Conservation (phyloP, 2,329 filamentous ascomycete species). For the Zymoseptoria tritici region DNA sequence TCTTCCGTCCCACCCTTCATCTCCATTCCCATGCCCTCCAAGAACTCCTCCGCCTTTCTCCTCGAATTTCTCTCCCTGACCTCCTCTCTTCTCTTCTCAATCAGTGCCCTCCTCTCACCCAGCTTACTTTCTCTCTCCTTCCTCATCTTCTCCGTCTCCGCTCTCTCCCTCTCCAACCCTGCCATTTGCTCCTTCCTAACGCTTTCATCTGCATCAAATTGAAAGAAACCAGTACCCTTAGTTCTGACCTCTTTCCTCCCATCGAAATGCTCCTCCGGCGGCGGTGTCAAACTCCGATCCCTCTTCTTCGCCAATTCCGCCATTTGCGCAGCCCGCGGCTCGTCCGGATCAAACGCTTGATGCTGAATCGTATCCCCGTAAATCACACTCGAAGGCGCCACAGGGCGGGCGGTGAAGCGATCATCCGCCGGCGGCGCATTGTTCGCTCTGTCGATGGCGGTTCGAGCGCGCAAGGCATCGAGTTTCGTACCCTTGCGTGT, state of each 20-base stretch:
- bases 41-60: conserved; percentile 64
- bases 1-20: conserved; percentile 9
- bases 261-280: conserved; percentile 76
- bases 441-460: conserved; percentile 50
- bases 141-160: conserved; percentile 60
- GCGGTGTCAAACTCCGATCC: conserved; percentile 73
- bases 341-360: conserved; percentile 72
- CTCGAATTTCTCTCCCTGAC: conserved; percentile 33
- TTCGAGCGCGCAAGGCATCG: conserved; percentile 56
- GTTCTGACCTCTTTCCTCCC: conserved; percentile 73
- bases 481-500: conserved; percentile 63
- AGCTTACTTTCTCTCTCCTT: conserved; percentile 48
- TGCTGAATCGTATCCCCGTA: conserved; percentile 79
- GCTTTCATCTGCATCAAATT: conserved; percentile 71
- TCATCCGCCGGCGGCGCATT: conserved; percentile 40
- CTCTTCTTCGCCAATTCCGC: conserved; percentile 67
- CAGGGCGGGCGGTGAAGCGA: conserved; percentile 60
- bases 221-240: conserved; percentile 86
- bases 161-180: conserved; percentile 58
- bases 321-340: conserved; percentile 60
- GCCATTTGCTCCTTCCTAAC: conserved; percentile 66
- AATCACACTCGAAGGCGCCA: conserved; percentile 60
- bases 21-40: conserved; percentile 49
- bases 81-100: conserved; percentile 20
- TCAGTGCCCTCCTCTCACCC: conserved; percentile 50